A percentile compares a stretch with the other conserved stretches of the same genome.
Conservation (phyloP, 139 green algal genomes). For the Limnomonas spitsbergensis region DNA sequence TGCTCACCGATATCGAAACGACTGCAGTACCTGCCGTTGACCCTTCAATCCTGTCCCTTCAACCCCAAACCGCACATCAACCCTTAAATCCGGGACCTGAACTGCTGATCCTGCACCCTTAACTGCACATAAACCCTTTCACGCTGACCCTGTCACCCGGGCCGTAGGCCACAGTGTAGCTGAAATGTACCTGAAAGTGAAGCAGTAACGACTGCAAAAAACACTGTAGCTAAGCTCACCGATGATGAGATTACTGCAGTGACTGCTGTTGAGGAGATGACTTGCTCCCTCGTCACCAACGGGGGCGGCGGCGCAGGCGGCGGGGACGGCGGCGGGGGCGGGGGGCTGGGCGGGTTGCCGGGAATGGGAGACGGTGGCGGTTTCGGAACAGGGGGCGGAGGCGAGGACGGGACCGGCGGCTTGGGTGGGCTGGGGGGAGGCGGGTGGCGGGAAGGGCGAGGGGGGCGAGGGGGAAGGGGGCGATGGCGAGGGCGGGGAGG, state of each 20-base stretch:
- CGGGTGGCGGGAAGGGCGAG: constrained; percentile 1
- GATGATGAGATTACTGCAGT: background rate
- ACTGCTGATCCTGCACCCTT: no score
- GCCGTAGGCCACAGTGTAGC: no score
- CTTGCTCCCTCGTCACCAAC: background rate
- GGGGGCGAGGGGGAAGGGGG: background rate
- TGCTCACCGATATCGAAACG: no score
- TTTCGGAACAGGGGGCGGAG: background rate
- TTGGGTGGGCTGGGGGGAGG: background rate
- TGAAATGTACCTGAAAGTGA: no score
- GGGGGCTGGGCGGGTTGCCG: background rate
- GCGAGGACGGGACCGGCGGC: background rate
- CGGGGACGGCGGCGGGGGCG: background rate
- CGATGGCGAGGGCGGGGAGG: background rate
- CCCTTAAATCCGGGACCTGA: no score
- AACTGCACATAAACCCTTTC: no score
- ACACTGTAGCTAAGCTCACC: no score
- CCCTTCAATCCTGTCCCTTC: no score
- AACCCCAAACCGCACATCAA: no score
- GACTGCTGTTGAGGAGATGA: background rate
- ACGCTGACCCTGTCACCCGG: no score
- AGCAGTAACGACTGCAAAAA: no score
- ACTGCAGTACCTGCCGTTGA: no score
- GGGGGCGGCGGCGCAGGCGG: constrained; percentile 4
- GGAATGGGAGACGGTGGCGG: constrained; percentile 4